phyloP scores from a whole-genome alignment of 2,329 filamentous ascomycete species.

The Aspergillus ustus region DNA sequence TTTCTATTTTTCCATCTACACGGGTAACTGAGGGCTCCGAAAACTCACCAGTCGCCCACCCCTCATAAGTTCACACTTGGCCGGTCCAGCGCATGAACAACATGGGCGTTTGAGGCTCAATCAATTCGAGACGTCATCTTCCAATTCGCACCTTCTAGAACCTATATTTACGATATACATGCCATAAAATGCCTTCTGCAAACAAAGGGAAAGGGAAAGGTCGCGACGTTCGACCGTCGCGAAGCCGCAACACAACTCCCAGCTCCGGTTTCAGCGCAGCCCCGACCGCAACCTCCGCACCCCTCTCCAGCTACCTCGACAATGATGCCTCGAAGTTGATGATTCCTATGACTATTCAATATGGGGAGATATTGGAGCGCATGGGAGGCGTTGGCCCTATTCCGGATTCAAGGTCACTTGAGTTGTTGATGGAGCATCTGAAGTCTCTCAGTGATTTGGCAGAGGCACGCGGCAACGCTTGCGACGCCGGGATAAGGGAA shows the following conservation, averaged over 20 bases:
- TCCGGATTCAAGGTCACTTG: slow-evolving; percentile 53
- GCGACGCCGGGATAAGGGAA: slow-evolving; percentile 64
- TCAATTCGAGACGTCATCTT: not conserved
- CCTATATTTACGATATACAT: slow-evolving; percentile 8
- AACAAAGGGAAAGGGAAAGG: slow-evolving; percentile 59
- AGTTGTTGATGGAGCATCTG: slow-evolving; percentile 58
- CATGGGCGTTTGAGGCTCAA: slow-evolving; percentile 17
- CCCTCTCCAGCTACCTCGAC: slow-evolving; percentile 59
- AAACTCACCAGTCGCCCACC: not conserved
- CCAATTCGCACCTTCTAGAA: slow-evolving; percentile 2
- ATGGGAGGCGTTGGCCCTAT: slow-evolving; percentile 54
- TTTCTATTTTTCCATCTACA: not conserved
- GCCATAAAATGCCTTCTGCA: slow-evolving; percentile 46
- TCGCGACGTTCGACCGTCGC: slow-evolving; percentile 57
- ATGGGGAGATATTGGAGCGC: slow-evolving; percentile 63
- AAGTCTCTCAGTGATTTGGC: slow-evolving; percentile 62
- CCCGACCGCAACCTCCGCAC: slow-evolving; percentile 37
- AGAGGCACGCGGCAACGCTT: slow-evolving; percentile 60
- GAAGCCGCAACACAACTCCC: slow-evolving; percentile 68
- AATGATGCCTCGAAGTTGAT: slow-evolving; percentile 56
- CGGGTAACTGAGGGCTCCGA: not conserved
- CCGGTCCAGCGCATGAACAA: slow-evolving; percentile 3
- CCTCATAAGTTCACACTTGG: not conserved
- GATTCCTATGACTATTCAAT: slow-evolving; percentile 54
- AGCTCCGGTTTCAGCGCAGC: slow-evolving; percentile 58